Conservation (phyloP, 495 filamentous ascomycete species). For the Aspergillus panamensis region DNA sequence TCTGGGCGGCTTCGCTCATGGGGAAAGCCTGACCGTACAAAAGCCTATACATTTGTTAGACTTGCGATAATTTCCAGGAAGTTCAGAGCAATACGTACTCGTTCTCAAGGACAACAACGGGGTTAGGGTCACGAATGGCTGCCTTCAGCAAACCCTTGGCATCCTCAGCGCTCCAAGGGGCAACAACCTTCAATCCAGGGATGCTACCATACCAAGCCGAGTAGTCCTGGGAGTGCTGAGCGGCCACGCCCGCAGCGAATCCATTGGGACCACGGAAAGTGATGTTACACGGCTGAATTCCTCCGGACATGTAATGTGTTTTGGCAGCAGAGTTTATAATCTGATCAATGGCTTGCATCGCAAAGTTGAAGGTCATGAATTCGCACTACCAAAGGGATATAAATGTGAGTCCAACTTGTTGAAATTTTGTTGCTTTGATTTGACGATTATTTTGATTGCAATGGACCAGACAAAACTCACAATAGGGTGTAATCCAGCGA, state of each 20-base stretch:
- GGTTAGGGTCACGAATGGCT: slow-evolving; percentile 96
- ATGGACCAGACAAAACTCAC: slow-evolving; percentile 50
- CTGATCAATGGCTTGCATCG: slow-evolving; percentile 99
- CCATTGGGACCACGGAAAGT: slow-evolving; percentile 99
- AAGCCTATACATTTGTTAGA: slow-evolving; percentile 51
- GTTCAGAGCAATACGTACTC: slow-evolving; percentile 53
- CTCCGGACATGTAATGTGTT: slow-evolving; percentile 99
- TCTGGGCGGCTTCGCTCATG: slow-evolving; percentile 93
- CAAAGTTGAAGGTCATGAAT: slow-evolving; percentile 99
- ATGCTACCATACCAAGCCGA: slow-evolving; percentile 98
- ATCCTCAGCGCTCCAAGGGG: slow-evolving; percentile 94
- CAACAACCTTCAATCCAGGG: slow-evolving; percentile 93
- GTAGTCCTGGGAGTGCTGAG: slow-evolving; percentile 98
- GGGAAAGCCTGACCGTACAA: slow-evolving; percentile 92
- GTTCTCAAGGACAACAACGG: slow-evolving; percentile 92
- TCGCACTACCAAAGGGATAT: slow-evolving; percentile 65
- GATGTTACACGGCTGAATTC: slow-evolving; percentile 98
- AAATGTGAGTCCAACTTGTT: slow-evolving; percentile 7
- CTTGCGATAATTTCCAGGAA: background rate
- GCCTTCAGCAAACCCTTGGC: slow-evolving; percentile 97
- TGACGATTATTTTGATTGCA: background rate
- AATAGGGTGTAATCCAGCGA: slow-evolving; percentile 90
- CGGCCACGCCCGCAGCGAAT: slow-evolving; percentile 91
- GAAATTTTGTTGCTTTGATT: background rate
- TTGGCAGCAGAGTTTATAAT: slow-evolving; percentile 99